Conservation (phyloP, 2,329 filamentous ascomycete genomes). For the Exutisphaerella laricina region DNA sequence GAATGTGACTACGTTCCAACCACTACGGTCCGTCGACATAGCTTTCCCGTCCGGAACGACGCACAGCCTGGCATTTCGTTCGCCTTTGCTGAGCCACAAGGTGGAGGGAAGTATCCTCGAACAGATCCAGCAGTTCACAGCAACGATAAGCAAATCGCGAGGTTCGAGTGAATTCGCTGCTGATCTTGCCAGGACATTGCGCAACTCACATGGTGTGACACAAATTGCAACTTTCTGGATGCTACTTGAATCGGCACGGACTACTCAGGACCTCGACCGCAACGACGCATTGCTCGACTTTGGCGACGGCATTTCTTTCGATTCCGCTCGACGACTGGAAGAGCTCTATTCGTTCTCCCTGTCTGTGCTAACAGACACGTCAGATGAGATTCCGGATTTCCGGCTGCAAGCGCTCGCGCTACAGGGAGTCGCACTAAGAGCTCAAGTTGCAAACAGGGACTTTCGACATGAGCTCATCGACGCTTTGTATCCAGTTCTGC, state of each 20-base stretch:
- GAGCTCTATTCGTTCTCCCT: conserved; percentile 68
- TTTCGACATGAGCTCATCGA: conserved; percentile 88
- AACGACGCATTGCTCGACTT: conserved; percentile 58
- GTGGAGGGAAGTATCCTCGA: conserved; percentile 26
- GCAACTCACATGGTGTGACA: conserved; percentile 52
- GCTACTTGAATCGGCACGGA: conserved; percentile 64
- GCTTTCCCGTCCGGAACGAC: conserved; percentile 12
- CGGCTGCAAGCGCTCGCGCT: conserved; percentile 71
- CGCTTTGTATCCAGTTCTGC: conserved; percentile 82
- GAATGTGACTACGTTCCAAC: conserved; percentile 9
- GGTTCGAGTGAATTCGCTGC: conserved; percentile 44
- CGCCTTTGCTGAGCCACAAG: conserved; percentile 26
- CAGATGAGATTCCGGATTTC: conserved; percentile 54
- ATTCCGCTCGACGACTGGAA: conserved; percentile 37
- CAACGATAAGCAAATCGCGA: conserved; percentile 25
- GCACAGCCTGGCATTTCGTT: conserved; percentile 17
- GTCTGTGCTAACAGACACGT: conserved; percentile 48
- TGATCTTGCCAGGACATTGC: conserved; percentile 60
- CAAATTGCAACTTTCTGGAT: conserved; percentile 76
- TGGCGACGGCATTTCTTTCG: conserved; percentile 1
- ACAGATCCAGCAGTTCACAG: conserved; percentile 31
- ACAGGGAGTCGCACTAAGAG: conserved; percentile 72
- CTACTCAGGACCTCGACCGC: conserved; percentile 46
- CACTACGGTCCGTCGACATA: conserved; percentile 21
- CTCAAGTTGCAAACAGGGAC: conserved; percentile 56